These are phyloP conservation scores for Lactarius pseudohatsudake DNA, from an alignment of 768 basidiomycete species.

Conservation along the genomic window DNA sequence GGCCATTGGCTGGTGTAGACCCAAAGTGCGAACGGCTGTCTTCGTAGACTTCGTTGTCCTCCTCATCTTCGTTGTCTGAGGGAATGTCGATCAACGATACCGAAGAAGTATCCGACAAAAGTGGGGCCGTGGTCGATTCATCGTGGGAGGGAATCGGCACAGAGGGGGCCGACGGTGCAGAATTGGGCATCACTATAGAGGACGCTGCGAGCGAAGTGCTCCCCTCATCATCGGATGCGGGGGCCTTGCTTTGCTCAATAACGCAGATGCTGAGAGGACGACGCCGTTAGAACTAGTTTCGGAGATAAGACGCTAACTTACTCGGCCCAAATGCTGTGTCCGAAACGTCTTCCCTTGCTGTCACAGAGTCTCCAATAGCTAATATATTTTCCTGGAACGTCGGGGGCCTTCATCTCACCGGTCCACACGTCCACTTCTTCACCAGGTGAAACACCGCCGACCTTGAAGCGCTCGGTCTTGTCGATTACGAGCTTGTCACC, in stretches of 20 bases:
- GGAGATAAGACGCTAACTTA: constrained; percentile 40
- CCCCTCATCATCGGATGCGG: constrained; percentile 34
- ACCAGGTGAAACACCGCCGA: constrained; percentile 60
- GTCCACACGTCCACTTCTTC: constrained; percentile 65
- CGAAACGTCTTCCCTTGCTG: constrained; percentile 59
- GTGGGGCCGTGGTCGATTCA: constrained; percentile 33
- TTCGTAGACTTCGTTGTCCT: constrained; percentile 57
- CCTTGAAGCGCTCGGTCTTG: constrained; percentile 38
- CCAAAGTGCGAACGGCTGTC: constrained; percentile 50
- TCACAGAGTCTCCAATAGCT: constrained; percentile 76
- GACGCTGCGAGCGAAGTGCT: constrained; percentile 62
- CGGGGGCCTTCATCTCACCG: constrained; percentile 80
- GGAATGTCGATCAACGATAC: constrained; percentile 62
- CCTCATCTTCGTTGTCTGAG: constrained; percentile 50
- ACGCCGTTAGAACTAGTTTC: background rate
- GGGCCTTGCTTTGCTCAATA: constrained; percentile 44
- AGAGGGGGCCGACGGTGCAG: constrained; percentile 20
- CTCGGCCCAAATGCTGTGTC: constrained; percentile 79
- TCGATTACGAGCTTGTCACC: constrained; percentile 58
- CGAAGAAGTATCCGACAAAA: constrained; percentile 41
- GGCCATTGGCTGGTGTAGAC: constrained; percentile 29
- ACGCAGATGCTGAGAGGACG: constrained; percentile 57
- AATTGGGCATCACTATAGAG: constrained; percentile 67
- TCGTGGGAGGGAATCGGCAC: constrained; percentile 23
- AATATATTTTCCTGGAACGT: constrained; percentile 66